These are phyloP conservation scores for Rubroboletus pulcherrimus DNA, from an alignment of 768 basidiomycete species.

Conservation along the genomic window DNA sequence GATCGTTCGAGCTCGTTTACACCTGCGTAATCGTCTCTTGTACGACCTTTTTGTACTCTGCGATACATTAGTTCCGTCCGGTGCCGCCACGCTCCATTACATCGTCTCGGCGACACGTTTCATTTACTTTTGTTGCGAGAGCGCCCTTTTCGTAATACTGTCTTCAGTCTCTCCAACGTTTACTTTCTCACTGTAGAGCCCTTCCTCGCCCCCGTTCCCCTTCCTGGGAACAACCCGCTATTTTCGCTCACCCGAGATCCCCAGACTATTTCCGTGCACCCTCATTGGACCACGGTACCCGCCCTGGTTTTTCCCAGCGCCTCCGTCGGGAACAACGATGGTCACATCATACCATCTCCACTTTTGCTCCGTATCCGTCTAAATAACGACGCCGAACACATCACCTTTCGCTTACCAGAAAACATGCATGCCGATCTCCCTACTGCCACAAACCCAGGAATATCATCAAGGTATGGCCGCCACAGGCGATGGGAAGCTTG, in stretches of 20 bases:
- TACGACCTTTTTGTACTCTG: background rate
- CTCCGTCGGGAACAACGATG: background rate
- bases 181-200: constrained; percentile 12
- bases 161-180: background rate
- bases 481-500: constrained; percentile 3
- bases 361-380: background rate
- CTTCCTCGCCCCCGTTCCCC: constrained; percentile 7
- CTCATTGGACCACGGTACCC: constrained; percentile 10
- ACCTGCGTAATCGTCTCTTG: background rate
- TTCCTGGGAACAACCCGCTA: constrained; percentile 7
- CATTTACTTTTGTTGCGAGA: background rate
- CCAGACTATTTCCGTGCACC: constrained; percentile 6
- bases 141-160: constrained; percentile 4
- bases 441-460: background rate
- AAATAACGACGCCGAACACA: background rate
- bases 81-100: constrained; percentile 1
- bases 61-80: constrained; percentile 17
- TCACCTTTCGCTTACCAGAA: background rate
- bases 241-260: constrained; percentile 17
- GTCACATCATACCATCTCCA: background rate
- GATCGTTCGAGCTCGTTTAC: constrained; percentile 5
- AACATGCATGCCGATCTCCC: background rate
- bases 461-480: constrained; percentile 4
- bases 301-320: background rate
- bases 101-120: background rate